Evolutionary conservation across 345 rosid species (phyloP).

Genomic region (Linum usitatissimum): DNA sequence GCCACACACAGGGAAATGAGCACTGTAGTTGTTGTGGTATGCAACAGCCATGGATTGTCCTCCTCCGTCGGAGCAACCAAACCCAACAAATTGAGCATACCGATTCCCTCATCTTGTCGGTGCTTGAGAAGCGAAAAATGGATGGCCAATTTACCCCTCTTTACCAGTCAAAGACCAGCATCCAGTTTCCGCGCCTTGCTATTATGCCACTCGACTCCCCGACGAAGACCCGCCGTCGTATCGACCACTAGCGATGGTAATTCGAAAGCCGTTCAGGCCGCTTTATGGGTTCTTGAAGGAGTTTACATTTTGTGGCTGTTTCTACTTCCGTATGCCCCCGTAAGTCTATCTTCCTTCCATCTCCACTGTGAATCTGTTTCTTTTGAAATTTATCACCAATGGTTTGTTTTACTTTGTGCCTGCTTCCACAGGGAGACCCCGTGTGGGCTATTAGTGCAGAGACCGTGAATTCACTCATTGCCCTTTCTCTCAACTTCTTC

Average conservation of each 20-base stretch:
- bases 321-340: constrained; percentile 87
- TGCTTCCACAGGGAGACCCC: constrained; percentile 64
- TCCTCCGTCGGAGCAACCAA: not conserved
- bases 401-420: constrained; percentile 3
- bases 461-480: constrained; percentile 58
- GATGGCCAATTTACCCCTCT: constrained; percentile 7
- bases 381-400: not conserved
- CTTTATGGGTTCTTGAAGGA: constrained; percentile 64
- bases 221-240: constrained; percentile 32
- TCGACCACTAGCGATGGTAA: constrained; percentile 17
- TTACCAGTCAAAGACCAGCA: constrained; percentile 9
- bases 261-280: constrained; percentile 30
- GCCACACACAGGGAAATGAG: not conserved
- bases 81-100: not conserved
- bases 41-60: not conserved
- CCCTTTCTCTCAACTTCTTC: constrained; percentile 89
- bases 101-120: not conserved
- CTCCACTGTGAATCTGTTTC: not conserved
- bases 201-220: constrained; percentile 34
- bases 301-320: constrained; percentile 85
- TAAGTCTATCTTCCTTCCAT: constrained; percentile 15
- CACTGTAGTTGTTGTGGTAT: not conserved
- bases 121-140: constrained; percentile 11
- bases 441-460: constrained; percentile 80
- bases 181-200: not conserved